Evolutionary conservation across 2,329 filamentous ascomycete genomes (phyloP).

Genomic region (Echinosphaeria canescens): DNA sequence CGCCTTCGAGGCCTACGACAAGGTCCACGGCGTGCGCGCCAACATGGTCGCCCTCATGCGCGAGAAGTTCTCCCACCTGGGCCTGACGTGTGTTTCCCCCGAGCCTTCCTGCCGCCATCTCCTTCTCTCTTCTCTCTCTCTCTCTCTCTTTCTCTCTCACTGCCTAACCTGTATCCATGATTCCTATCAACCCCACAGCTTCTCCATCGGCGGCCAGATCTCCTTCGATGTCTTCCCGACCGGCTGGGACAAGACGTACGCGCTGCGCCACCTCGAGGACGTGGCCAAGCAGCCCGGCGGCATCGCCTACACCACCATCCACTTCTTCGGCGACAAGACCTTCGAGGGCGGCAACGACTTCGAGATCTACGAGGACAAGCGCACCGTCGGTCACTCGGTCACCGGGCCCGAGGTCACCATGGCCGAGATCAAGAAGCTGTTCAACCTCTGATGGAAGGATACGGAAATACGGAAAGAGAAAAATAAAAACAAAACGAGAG

Average conservation of each 20-base stretch:
- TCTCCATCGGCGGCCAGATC: conserved; percentile 91
- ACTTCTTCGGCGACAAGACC: conserved; percentile 98
- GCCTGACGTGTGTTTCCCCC: conserved; percentile 46
- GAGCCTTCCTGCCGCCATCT: not conserved
- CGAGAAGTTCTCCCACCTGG: conserved; percentile 64
- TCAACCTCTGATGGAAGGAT: too few relatives aligned
- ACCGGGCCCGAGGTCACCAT: conserved; percentile 66
- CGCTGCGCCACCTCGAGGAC: conserved; percentile 65
- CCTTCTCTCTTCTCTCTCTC: conserved; percentile 1
- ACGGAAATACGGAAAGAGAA: conserved; percentile 3
- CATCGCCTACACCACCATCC: conserved; percentile 65
- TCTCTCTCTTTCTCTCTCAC: not conserved
- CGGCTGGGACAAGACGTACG: conserved; percentile 99
- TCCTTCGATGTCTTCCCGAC: conserved; percentile 95
- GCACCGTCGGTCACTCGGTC: conserved; percentile 75
- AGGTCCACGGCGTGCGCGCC: conserved; percentile 51
- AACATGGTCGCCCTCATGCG: conserved; percentile 57
- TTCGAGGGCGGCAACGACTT: conserved; percentile 82
- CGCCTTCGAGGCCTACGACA: conserved; percentile 68
- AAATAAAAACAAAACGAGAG: conserved; percentile 3
- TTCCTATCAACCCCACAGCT: conserved; percentile 39
- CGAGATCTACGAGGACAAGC: conserved; percentile 69
- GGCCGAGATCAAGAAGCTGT: conserved; percentile 58
- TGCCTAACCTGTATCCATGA: too few relatives aligned
- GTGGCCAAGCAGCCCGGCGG: conserved; percentile 51